phyloP scores from a whole-genome alignment of 495 filamentous ascomycete species.

The Penicillium bovifimosum region DNA sequence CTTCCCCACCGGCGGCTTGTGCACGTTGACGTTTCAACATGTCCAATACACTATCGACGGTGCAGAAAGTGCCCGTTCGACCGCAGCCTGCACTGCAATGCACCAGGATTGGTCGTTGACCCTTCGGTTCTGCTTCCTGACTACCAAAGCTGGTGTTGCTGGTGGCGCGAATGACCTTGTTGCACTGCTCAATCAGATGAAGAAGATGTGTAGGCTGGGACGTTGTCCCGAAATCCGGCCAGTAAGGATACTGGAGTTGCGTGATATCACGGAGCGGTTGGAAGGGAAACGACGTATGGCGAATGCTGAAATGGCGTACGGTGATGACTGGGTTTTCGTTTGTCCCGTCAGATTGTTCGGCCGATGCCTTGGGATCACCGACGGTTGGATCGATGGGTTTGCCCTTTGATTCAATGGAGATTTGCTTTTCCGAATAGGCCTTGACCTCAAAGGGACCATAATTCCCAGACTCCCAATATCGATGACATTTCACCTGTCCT shows the following conservation, averaged over 20 bases:
- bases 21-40: slow-evolving; percentile 78
- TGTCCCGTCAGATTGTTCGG: slow-evolving; percentile 19
- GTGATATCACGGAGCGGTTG: slow-evolving; percentile 87
- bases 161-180: slow-evolving; percentile 43
- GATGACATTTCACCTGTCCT: slow-evolving; percentile 90
- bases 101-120: slow-evolving; percentile 71
- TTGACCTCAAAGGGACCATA: slow-evolving; percentile 79
- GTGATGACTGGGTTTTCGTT: slow-evolving; percentile 67
- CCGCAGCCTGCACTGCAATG: slow-evolving; percentile 96
- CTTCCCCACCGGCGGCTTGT: slow-evolving; percentile 15
- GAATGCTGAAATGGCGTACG: slow-evolving; percentile 80
- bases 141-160: slow-evolving; percentile 28
- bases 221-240: slow-evolving; percentile 95
- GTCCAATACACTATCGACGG: slow-evolving; percentile 88
- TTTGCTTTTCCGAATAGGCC: slow-evolving; percentile 69
- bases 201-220: slow-evolving; percentile 83
- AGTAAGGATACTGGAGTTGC: slow-evolving; percentile 87
- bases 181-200: slow-evolving; percentile 79
- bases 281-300: slow-evolving; percentile 73
- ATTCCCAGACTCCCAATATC: slow-evolving; percentile 77
- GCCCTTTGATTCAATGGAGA: slow-evolving; percentile 57
- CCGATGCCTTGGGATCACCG: slow-evolving; percentile 14
- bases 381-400: slow-evolving; percentile 4
- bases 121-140: slow-evolving; percentile 50
- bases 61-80: slow-evolving; percentile 92